Evolutionary conservation across 2,329 filamentous ascomycete species (phyloP).

Genomic region (Dactylellina drechsleri): DNA sequence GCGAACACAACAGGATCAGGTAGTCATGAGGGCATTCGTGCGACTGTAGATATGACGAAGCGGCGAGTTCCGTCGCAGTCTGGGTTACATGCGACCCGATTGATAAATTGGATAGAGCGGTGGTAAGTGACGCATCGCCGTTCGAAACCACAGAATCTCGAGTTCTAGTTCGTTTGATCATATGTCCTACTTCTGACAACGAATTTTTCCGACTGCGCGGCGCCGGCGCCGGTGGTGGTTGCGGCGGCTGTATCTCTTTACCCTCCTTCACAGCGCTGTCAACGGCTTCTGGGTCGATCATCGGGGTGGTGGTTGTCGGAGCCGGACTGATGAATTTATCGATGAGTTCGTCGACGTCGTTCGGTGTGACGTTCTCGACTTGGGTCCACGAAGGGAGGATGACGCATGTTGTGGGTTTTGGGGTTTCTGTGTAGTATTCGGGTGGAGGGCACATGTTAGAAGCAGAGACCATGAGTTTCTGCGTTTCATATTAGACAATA

Average conservation of each 20-base stretch:
- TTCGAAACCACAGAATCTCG: not conserved
- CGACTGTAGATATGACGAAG: conserved; percentile 65
- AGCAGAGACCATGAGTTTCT: conserved; percentile 90
- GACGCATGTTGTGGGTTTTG: conserved; percentile 76
- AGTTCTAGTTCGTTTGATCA: conserved; percentile 1
- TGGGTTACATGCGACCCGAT: conserved; percentile 60
- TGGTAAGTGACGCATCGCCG: conserved; percentile 26
- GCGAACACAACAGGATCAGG: conserved; percentile 91
- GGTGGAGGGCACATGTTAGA: conserved; percentile 86
- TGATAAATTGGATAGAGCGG: conserved; percentile 45
- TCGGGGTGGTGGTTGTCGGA: conserved; percentile 77
- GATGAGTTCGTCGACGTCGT: conserved; percentile 75
- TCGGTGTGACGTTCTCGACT: conserved; percentile 83
- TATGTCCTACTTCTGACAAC: not conserved
- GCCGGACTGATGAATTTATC: conserved; percentile 74
- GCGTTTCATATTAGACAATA: conserved; percentile 3
- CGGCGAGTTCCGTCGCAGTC: conserved; percentile 56
- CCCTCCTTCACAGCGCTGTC: conserved; percentile 8
- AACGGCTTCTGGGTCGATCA: conserved; percentile 60
- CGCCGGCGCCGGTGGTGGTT: not conserved
- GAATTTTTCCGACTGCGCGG: not conserved
- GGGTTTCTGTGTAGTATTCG: conserved; percentile 68
- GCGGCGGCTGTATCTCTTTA: not conserved
- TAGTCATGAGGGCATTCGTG: conserved; percentile 82
- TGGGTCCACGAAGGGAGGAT: conserved; percentile 85